These are phyloP conservation scores for Tardiomyces digboiensis DNA, from an alignment of 1,139 yeast genomes.

Conservation along the genomic window DNA sequence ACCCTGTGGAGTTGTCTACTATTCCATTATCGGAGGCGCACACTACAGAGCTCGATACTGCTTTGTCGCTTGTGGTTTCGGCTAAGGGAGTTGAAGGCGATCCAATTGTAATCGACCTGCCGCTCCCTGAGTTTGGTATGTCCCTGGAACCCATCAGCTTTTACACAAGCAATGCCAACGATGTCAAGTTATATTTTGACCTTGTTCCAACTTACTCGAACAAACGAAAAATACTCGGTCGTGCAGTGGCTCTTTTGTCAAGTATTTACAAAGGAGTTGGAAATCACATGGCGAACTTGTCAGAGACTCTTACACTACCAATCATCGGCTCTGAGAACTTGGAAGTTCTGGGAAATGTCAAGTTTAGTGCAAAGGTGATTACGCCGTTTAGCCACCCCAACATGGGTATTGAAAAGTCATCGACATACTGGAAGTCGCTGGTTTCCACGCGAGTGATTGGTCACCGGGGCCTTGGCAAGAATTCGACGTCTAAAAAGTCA, in stretches of 20 bases:
- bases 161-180: constrained; percentile 44
- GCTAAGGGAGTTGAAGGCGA: constrained; percentile 43
- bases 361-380: constrained; percentile 66
- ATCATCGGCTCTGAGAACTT: constrained; percentile 62
- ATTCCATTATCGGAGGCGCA: constrained; percentile 70
- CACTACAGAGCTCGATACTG: constrained; percentile 80
- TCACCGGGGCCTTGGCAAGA: constrained; percentile 93
- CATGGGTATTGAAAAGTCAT: constrained; percentile 59
- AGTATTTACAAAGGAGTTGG: constrained; percentile 65
- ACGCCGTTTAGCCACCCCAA: constrained; percentile 67
- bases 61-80: constrained; percentile 66
- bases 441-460: constrained; percentile 92
- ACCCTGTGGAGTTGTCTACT: constrained; percentile 62
- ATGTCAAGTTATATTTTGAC: constrained; percentile 66
- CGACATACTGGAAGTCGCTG: constrained; percentile 87
- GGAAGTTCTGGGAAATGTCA: constrained; percentile 67
- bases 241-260: constrained; percentile 74
- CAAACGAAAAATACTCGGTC: constrained; percentile 52
- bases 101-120: constrained; percentile 69
- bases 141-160: constrained; percentile 80
- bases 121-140: constrained; percentile 70
- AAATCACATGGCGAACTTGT: constrained; percentile 30
- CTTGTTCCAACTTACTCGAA: constrained; percentile 80
- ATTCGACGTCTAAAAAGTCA: constrained; percentile 55
- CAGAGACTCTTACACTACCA: constrained; percentile 65